Evolutionary conservation across 2,329 filamentous ascomycete genomes (phyloP).

Genomic region (Penicillium olsonii): DNA sequence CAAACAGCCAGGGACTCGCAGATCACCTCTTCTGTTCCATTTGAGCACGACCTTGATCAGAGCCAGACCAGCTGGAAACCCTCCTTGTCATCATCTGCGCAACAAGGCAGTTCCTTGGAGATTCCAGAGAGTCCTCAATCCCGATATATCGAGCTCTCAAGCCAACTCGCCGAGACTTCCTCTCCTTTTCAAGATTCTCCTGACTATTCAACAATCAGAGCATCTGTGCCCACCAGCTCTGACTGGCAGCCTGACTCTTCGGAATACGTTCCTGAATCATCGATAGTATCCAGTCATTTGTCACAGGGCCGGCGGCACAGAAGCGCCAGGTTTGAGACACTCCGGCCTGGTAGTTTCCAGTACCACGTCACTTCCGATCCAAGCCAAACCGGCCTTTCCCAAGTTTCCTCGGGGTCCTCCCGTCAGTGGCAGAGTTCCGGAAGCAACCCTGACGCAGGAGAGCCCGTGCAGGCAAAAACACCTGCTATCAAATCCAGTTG

Average conservation of each 20-base stretch:
- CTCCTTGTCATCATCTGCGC: background rate
- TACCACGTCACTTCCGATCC: background rate
- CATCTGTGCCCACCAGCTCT: background rate
- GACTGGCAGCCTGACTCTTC: background rate
- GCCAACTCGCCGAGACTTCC: background rate
- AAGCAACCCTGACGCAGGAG: background rate
- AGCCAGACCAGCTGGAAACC: background rate
- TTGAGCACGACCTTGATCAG: background rate
- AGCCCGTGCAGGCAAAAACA: background rate
- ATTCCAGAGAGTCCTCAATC: slow-evolving; percentile 2
- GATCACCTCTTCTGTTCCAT: background rate
- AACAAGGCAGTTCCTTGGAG: background rate
- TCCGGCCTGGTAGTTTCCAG: background rate
- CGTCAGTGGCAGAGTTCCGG: background rate
- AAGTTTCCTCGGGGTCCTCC: background rate
- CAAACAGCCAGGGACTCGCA: background rate
- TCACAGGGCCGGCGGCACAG: slow-evolving; percentile 1
- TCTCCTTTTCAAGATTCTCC: background rate
- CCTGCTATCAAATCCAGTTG: background rate
- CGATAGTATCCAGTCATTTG: background rate
- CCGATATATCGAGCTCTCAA: background rate
- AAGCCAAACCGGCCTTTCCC: background rate
- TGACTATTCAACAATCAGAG: background rate
- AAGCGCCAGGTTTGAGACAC: background rate
- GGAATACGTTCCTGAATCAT: background rate